Conservation (phyloP, 176 grass and related monocot genomes). For the Triticum timopheevii region DNA sequence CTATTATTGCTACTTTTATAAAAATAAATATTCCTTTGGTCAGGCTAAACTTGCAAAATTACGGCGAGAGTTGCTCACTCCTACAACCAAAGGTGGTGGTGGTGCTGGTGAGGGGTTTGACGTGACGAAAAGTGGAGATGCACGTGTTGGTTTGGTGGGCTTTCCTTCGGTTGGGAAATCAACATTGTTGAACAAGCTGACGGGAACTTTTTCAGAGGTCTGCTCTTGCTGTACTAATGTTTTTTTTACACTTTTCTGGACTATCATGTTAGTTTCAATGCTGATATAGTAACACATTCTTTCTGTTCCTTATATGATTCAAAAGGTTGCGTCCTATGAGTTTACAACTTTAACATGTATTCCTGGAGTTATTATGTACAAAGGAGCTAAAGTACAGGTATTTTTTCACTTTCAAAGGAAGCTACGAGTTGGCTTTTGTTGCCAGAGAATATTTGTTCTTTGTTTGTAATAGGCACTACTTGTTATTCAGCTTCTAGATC, state of each 20-base stretch:
- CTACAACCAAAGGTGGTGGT: conserved; percentile 79
- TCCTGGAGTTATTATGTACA: conserved; percentile 91
- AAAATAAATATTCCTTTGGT: conserved; percentile 5
- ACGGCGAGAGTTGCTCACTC: conserved; percentile 76
- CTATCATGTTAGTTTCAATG: background rate
- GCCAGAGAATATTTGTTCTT: background rate
- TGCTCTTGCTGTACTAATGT: conserved; percentile 9
- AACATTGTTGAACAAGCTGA: conserved; percentile 93
- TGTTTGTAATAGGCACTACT: background rate
- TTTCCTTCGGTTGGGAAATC: conserved; percentile 99
- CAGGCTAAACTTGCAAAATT: conserved; percentile 98
- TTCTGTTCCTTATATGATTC: conserved; percentile 27
- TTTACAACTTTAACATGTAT: conserved; percentile 98
- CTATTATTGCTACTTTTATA: background rate
- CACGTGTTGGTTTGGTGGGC: conserved; percentile 90
- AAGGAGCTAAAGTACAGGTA: conserved; percentile 96
- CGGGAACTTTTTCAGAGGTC: conserved; percentile 97
- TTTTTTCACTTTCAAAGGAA: background rate
- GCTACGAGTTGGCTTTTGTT: background rate
- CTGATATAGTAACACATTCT: background rate
- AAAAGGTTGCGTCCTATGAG: conserved; percentile 90
- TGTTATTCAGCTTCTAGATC: conserved; percentile 79
- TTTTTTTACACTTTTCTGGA: conserved; percentile 14
- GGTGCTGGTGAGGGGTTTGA: conserved; percentile 94
- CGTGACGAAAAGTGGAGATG: conserved; percentile 95